Base-by-base conservation (phyloP, 2,329 filamentous ascomycete species). In the Juglanconis sp. region DNA sequence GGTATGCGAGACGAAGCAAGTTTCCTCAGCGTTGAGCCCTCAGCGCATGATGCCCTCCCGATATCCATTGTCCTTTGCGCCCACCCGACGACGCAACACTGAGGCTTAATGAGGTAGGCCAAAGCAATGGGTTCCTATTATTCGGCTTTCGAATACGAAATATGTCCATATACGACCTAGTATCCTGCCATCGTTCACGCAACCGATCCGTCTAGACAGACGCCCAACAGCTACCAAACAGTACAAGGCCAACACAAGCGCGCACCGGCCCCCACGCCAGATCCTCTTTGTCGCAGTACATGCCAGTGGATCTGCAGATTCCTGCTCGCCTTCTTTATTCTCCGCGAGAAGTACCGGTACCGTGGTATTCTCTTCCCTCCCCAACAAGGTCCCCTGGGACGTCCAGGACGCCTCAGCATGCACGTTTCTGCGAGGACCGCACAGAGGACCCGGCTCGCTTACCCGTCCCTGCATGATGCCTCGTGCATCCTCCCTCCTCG, bases 291-390 rank as follows among this genome's bases (percentile, higher is more conserved):
- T 61, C 61, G 52, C 61, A 32, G 61, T 63, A 63, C 61, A 51
- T 63, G 40, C 24, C 53, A 36, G 54, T 57, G 58, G 54, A 57
- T 56, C 61, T 57, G 61, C 61, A 63, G 51, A 40, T 49, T 54
- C 30, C 36, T 53, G 35, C 56, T 49, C 13, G 17, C 36, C 49
- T 47, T 53, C 32, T 38, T 57, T 48, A 40, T 48, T 53, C n/a
- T 40, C 42, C 51, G 53, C 52, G 49, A 60, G 54, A 60, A 48
- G 61, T 63, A 63, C 61, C 46, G 57, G 61, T 63, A 63, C 61
- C 47, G 58, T 63, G 57, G 61, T 47, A 63, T 63, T 56, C 44
- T 10, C 24, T 11, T 42, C 30, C 55, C 54, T 32, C 56, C 50
- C 24, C 58, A 46, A 35, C 48, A 17, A 44, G 44, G 46, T 8